Conservation (phyloP, 2,329 filamentous ascomycete genomes). For the Fusarium cicatricum region DNA sequence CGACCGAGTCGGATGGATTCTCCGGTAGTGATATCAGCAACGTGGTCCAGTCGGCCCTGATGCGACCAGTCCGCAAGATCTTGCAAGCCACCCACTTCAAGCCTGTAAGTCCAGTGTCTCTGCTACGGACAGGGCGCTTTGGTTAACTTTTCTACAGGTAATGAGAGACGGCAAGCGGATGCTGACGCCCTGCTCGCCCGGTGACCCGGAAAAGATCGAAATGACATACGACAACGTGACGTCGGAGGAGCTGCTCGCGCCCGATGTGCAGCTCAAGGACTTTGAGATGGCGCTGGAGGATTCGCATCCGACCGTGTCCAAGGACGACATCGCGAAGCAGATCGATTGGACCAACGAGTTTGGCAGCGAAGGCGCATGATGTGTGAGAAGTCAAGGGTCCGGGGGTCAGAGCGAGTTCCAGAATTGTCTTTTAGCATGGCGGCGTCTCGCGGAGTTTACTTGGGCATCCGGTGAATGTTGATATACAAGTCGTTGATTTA, state of each 20-base stretch:
- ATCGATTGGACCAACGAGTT: conserved; percentile 97
- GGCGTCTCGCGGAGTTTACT: conserved; percentile 38
- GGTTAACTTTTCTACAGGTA: conserved; percentile 61
- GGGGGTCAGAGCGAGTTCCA: conserved; percentile 27
- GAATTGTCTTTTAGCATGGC: conserved; percentile 39
- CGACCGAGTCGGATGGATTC: conserved; percentile 87
- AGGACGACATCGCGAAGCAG: conserved; percentile 83
- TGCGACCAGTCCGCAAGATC: conserved; percentile 97
- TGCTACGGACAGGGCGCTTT: accelerated
- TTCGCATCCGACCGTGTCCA: conserved; percentile 88
- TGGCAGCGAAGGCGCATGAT: conserved; percentile 80
- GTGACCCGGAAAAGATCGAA: conserved; percentile 83
- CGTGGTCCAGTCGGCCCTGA: conserved; percentile 93
- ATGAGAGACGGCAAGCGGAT: conserved; percentile 72
- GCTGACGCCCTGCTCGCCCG: conserved; percentile 92
- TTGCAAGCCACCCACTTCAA: conserved; percentile 98
- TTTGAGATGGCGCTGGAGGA: conserved; percentile 92
- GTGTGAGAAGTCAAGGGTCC: conserved; percentile 9
- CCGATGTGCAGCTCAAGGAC: conserved; percentile 86
- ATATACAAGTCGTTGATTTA: conserved; percentile 18
- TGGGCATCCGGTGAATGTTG: conserved; percentile 28
- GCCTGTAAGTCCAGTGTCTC: conserved; percentile 65
- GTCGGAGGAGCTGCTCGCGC: conserved; percentile 84
- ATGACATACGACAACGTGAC: conserved; percentile 94
- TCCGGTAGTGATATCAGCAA: conserved; percentile 96